Evolutionary conservation across 1,284 basidiomycete species (phyloP), one percentile per base, ranked within the genome.

Genomic region (Ceratobasidium sp.): DNA sequence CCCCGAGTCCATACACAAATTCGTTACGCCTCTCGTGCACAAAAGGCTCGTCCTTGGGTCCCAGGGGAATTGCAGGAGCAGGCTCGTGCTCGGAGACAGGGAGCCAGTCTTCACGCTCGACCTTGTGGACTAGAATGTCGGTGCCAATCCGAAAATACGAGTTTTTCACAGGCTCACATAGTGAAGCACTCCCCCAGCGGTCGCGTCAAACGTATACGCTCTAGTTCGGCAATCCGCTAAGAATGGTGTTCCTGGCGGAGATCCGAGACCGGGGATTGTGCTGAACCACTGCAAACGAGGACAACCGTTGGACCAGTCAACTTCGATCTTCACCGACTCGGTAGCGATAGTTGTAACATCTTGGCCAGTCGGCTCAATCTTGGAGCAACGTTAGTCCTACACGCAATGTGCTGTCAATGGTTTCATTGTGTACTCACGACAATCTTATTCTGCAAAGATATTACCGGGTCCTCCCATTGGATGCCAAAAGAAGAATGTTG

Each of bases 141-240:
- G 30, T 64, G 8, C 54, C 48, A 35, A 12, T 27, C 16, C 14
- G 12, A 50, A 41, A 23, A 27, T 12, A 38, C 48, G 48, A 52
- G 27, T n/a, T 12, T 35, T 48, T 8, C 1, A 16, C 20, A 44
- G 10, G 35, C 73, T 67, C 54, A 67, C 73, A 59, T 76, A 76
- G 41, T 76, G 73, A 44, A 76, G 73, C 7, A 76, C 64, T 3
- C 48, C 73, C 30, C 73, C 73, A 41, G 62, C 54, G 20, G 73
- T 64, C 46, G 73, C 73, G n/a, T 76, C 73, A 41, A 66, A 76
- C 23, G 73, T 76, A n/a, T 76, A 76, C 16, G 73, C 73, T 57
- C 73, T 66, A 41, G 73, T 76, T 41, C 60, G 62, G 30, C 50
- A 66, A 35, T 76, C 73, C 18, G 73, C 27, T 33, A 76, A 46